Conservation (phyloP, 768 basidiomycete species). For the Pulveroboletus sp. region DNA sequence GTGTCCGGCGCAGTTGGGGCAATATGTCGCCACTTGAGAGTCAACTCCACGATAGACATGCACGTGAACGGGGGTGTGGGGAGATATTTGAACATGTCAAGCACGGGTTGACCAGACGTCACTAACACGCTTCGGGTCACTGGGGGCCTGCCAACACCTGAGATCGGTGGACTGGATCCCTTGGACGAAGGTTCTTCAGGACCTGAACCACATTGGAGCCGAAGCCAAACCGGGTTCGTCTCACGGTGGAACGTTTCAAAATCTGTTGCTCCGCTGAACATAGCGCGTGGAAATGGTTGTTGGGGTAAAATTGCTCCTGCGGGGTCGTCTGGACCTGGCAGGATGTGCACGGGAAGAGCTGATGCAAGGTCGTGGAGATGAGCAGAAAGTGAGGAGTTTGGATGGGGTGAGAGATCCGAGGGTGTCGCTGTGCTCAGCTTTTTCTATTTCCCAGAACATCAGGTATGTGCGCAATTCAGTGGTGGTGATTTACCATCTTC, state of each 20-base stretch:
- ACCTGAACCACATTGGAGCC: slow-evolving; percentile 46
- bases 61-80: slow-evolving; percentile 65
- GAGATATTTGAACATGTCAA: slow-evolving; percentile 95
- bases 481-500: slow-evolving; percentile 47
- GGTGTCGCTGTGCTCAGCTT: slow-evolving; percentile 56
- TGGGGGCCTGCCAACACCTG: slow-evolving; percentile 11
- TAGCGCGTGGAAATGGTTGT: slow-evolving; percentile 85
- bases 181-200: slow-evolving; percentile 18
- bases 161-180: neutral
- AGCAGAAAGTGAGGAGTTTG: slow-evolving; percentile 62
- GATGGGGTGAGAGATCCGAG: slow-evolving; percentile 65
- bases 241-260: slow-evolving; percentile 67
- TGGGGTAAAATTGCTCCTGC: slow-evolving; percentile 88
- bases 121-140: slow-evolving; percentile 61
- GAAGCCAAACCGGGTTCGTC: slow-evolving; percentile 88
- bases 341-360: slow-evolving; percentile 77
- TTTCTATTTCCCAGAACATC: slow-evolving; percentile 40
- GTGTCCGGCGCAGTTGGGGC: slow-evolving; percentile 99
- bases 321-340: slow-evolving; percentile 87
- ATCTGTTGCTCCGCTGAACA: slow-evolving; percentile 65
- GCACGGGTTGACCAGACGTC: slow-evolving; percentile 89
- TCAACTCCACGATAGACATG: slow-evolving; percentile 68
- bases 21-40: slow-evolving; percentile 90
- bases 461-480: slow-evolving; percentile 1
- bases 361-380: slow-evolving; percentile 72